Evolutionary conservation across 2,329 filamentous ascomycete genomes (phyloP).

Genomic region (Colletotrichum graminicola): DNA sequence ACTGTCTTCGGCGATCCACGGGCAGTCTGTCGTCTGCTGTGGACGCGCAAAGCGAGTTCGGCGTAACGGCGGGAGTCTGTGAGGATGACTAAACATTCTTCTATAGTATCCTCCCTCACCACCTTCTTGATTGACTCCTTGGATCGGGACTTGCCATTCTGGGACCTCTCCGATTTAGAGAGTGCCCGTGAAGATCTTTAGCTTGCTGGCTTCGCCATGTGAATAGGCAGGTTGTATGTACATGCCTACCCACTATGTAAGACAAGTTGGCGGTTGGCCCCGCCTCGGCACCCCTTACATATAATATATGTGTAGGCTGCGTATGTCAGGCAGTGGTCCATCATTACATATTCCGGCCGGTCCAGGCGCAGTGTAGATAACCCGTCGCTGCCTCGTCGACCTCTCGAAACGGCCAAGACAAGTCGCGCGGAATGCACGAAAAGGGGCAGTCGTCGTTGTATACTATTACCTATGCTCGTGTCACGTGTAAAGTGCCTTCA

Average conservation of each 20-base stretch:
- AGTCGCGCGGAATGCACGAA: slow-evolving; percentile 1
- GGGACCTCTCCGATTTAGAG: slow-evolving; percentile 22
- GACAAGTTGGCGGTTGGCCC: not conserved
- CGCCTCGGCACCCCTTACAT: not conserved
- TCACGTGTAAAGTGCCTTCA: slow-evolving; percentile 12
- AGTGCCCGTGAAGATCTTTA: not conserved
- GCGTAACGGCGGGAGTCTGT: slow-evolving; percentile 22
- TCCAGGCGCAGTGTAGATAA: not conserved
- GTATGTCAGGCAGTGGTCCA: not conserved
- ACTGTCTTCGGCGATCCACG: not conserved
- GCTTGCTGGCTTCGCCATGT: not conserved
- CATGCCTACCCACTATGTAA: not conserved
- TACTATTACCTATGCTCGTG: not conserved
- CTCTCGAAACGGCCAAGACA: not conserved
- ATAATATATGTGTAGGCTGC: not conserved
- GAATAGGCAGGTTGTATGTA: not conserved
- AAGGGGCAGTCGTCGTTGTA: not conserved
- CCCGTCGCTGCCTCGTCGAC: not conserved
- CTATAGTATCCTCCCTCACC: not conserved
- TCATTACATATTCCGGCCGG: not conserved
- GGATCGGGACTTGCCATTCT: not conserved
- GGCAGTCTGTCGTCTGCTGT: not conserved
- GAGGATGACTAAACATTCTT: not conserved
- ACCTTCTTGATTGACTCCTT: not conserved
- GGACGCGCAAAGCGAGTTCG: not conserved